A percentile compares a stretch with the other conserved stretches of the same genome.
These are phyloP conservation scores for Wickerhamomyces rabaulensis DNA, from an alignment of 805 yeast species.

Conservation along the genomic window DNA sequence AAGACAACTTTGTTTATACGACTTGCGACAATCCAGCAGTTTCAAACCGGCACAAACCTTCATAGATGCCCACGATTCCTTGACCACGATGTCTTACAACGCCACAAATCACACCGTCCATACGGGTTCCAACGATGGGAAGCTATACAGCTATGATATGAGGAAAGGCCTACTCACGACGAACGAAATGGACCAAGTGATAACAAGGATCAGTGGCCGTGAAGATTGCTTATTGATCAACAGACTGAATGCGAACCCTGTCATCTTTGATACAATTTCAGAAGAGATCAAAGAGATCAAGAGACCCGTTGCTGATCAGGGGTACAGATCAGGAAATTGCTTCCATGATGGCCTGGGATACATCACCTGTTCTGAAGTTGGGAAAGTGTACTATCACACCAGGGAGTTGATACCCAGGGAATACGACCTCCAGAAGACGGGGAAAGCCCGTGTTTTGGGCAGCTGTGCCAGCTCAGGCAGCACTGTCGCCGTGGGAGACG, in stretches of 20 bases:
- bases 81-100: constrained; percentile 11
- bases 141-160: constrained; percentile 17
- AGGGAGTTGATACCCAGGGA: background rate
- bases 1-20: constrained; percentile 4
- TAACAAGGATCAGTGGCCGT: constrained; percentile 3
- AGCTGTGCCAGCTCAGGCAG: background rate
- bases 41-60: constrained; percentile 30
- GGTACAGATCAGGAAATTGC: background rate
- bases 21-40: constrained; percentile 8
- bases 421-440: background rate
- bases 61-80: constrained; percentile 27
- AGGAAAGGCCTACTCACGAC: constrained; percentile 10
- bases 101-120: background rate
- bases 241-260: background rate
- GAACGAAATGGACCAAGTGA: constrained; percentile 7
- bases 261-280: background rate
- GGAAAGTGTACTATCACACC: constrained; percentile 1
- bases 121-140: constrained; percentile 22
- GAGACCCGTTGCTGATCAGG: background rate
- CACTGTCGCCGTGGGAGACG: background rate
- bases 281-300: background rate
- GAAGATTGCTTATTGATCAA: constrained; percentile 4
- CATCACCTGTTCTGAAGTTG: constrained; percentile 3
- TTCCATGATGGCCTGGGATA: background rate
- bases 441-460: background rate